Percentiles rank a stretch among this genome's conserved stretches.
phyloP scores from a whole-genome alignment of 495 filamentous ascomycete species.

The Talaromyces stipitatus region DNA sequence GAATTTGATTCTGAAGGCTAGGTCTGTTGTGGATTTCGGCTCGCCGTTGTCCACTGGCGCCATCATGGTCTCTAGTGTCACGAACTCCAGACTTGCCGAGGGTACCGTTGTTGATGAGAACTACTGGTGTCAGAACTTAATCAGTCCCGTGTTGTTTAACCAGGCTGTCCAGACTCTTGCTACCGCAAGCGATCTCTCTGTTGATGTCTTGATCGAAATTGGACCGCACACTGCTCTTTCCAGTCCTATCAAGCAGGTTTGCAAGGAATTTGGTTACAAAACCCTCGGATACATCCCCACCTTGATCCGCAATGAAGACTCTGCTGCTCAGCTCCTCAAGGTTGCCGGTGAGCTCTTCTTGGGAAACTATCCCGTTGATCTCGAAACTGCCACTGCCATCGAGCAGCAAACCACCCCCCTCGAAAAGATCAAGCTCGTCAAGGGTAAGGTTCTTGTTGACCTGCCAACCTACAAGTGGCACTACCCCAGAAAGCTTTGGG shows the following conservation, averaged over 20 bases:
- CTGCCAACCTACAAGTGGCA: conserved; percentile 23
- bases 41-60: background rate
- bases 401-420: background rate
- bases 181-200: conserved; percentile 4
- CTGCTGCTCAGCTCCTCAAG: background rate
- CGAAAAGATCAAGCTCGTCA: background rate
- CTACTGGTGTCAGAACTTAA: conserved; percentile 30
- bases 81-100: background rate
- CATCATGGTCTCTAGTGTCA: background rate
- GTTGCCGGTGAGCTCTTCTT: conserved; percentile 13
- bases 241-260: conserved; percentile 22
- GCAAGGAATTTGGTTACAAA: background rate
- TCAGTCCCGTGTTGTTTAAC: conserved; percentile 21
- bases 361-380: conserved; percentile 1
- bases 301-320: conserved; percentile 9
- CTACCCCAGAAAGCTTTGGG: conserved; percentile 30
- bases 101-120: background rate
- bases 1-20: background rate
- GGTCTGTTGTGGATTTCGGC: background rate
- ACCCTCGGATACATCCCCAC: conserved; percentile 16
- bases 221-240: conserved; percentile 23
- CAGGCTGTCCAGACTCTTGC: conserved; percentile 14
- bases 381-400: conserved; percentile 8
- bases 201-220: conserved; percentile 20
- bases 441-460: conserved; percentile 3